phyloP scores from a whole-genome alignment of 2,329 filamentous ascomycete genomes.

The Fulvia fulva region DNA sequence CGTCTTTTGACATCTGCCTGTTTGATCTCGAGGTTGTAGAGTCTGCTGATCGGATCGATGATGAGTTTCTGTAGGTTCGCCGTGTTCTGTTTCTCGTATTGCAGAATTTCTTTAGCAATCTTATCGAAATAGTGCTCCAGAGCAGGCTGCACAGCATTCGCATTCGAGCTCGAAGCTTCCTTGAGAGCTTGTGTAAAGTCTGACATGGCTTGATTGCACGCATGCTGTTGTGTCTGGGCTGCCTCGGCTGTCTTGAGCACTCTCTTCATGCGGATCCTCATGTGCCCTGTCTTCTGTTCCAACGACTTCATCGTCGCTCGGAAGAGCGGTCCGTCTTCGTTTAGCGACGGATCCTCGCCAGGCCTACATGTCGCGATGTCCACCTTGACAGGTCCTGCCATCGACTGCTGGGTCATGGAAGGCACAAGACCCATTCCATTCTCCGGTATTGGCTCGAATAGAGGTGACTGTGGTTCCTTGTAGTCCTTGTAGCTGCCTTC shows the following conservation, averaged over 20 bases:
- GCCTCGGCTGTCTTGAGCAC: slow-evolving; percentile 92
- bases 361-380: slow-evolving; percentile 84
- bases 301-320: slow-evolving; percentile 93
- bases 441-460: slow-evolving; percentile 47
- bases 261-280: slow-evolving; percentile 93
- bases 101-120: slow-evolving; percentile 84
- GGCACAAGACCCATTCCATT: slow-evolving; percentile 43
- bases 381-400: slow-evolving; percentile 61
- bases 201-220: slow-evolving; percentile 80
- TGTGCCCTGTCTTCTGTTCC: slow-evolving; percentile 93
- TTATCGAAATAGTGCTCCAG: slow-evolving; percentile 98
- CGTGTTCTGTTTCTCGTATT: slow-evolving; percentile 82
- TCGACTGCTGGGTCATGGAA: slow-evolving; percentile 35
- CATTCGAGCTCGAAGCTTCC: slow-evolving; percentile 85
- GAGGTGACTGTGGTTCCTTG: slow-evolving; percentile 45
- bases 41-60: slow-evolving; percentile 85
- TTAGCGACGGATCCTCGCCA: slow-evolving; percentile 75
- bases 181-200: slow-evolving; percentile 81
- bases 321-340: slow-evolving; percentile 92
- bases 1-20: slow-evolving; percentile 95
- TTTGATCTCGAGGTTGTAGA: slow-evolving; percentile 96
- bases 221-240: slow-evolving; percentile 71
- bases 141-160: slow-evolving; percentile 93
- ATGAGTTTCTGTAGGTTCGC: slow-evolving; percentile 84
- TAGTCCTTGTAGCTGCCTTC: slow-evolving; percentile 40